Evolutionary conservation across 306 rosid genomes (phyloP), one percentile per base, ranked within the genome.

Genomic region (Malus asiatica): DNA sequence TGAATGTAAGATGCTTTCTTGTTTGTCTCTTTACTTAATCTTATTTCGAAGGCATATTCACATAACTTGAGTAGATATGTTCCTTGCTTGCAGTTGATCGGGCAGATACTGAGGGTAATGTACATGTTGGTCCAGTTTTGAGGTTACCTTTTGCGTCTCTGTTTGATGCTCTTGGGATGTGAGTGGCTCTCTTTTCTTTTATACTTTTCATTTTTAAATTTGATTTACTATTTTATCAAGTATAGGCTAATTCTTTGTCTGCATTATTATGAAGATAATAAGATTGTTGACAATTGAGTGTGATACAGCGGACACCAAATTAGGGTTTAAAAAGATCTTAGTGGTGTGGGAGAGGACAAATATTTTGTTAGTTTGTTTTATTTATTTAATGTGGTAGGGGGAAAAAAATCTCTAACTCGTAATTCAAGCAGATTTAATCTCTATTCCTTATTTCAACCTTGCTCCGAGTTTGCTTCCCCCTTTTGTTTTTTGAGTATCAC

Each of bases 131-230:
- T 82, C 89, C 81, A 35, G 82, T 90, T 71, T 88, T 92, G 84
- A 90, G 92, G 90, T 83, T 96, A 38, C 96, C 99, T 46, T 96
- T 96, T 86, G 98, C 99, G 63, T 75, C 92, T 9, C 83, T 96
- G 80, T 96, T 92, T 51, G 96, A 92, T 84, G 91, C 97, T 67
- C 91, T 96, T 79, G 98, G 99, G 84, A 77, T 61, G 99, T 96
- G 77, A 89, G 99, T 86, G 65, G 68, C 30, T 78, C 19, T 66
- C 60, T 77, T 30, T 72, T 44, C 15, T 66, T 68, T 32, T 73
- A 32, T 71, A 70, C 65, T 42, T 4, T 4, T 4, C 46, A 42
- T 71, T 78, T 77, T 75, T 62, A 71, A 35, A 66, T 61, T 59
- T 35, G 27, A 22, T 59, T 32, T 27, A 44, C 29, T 59, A 9